Percentiles rank a stretch among this genome's conserved stretches.
These are phyloP conservation scores for Macrotyloma uniflorum DNA, from an alignment of 306 rosid species.

Conservation along the genomic window DNA sequence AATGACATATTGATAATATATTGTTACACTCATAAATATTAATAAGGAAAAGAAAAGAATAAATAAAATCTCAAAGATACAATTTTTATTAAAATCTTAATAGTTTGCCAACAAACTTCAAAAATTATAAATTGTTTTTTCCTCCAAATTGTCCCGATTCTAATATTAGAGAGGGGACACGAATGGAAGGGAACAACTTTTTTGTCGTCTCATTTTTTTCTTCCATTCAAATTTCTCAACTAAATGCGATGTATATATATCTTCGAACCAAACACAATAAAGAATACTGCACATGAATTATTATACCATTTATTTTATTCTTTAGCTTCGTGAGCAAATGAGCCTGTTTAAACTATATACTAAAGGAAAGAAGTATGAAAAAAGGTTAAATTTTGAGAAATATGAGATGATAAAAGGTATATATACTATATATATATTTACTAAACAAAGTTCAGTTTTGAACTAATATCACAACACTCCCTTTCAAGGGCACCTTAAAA, in stretches of 20 bases:
- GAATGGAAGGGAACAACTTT: background rate
- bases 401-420: slow-evolving; percentile 1
- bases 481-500: background rate
- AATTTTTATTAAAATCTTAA: too few species aligned
- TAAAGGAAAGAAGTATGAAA: slow-evolving; percentile 4
- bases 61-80: too few species aligned
- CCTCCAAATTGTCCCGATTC: background rate
- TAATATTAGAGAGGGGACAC: background rate
- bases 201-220: background rate
- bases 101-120: background rate
- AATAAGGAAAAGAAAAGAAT: too few species aligned
- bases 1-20: too few species aligned
- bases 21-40: too few species aligned
- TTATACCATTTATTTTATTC: background rate
- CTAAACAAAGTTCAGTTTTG: slow-evolving; percentile 26
- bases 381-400: slow-evolving; percentile 7
- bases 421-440: background rate
- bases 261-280: background rate
- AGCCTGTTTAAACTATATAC: too few species aligned
- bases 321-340: slow-evolving; percentile 8
- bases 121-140: too few species aligned
- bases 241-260: background rate
- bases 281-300: background rate
- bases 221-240: background rate
- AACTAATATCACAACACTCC: slow-evolving; percentile 4